These are phyloP conservation scores for Colletotrichum chrysophilum DNA, from an alignment of 2,329 filamentous ascomycete genomes.

Conservation along the genomic window DNA sequence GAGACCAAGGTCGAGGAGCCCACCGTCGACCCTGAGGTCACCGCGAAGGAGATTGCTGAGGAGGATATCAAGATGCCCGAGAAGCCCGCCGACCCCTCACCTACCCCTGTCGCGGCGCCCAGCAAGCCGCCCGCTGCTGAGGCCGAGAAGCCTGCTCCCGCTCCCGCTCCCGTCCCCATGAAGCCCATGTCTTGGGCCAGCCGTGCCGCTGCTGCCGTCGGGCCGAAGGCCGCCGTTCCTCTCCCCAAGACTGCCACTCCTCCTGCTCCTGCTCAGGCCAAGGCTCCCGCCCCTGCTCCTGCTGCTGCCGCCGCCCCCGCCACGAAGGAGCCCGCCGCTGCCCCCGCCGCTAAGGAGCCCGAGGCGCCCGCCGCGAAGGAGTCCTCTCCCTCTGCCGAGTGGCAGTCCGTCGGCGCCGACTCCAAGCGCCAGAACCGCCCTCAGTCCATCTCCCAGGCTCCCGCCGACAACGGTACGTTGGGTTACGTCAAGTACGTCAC, in stretches of 20 bases:
- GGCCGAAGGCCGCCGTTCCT: slow-evolving; percentile 56
- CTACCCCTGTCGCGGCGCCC: slow-evolving; percentile 55
- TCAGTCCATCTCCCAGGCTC: slow-evolving; percentile 65
- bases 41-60: slow-evolving; percentile 56
- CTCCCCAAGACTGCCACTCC: slow-evolving; percentile 63
- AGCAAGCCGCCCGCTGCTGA: slow-evolving; percentile 47
- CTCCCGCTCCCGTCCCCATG: slow-evolving; percentile 55
- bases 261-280: slow-evolving; percentile 55
- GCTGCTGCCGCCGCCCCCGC: slow-evolving; percentile 44
- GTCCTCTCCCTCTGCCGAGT: slow-evolving; percentile 62
- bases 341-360: slow-evolving; percentile 37
- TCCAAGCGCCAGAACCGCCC: slow-evolving; percentile 83
- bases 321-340: slow-evolving; percentile 38
- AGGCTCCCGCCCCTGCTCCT: slow-evolving; percentile 55
- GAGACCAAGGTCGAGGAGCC: slow-evolving; percentile 28
- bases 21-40: slow-evolving; percentile 53
- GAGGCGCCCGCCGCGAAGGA: slow-evolving; percentile 56
- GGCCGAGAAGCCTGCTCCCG: slow-evolving; percentile 43
- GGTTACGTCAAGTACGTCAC: slow-evolving; percentile 97
- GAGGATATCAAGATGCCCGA: slow-evolving; percentile 64
- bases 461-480: slow-evolving; percentile 74
- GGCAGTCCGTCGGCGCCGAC: slow-evolving; percentile 88
- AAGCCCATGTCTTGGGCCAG: slow-evolving; percentile 81
- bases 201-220: slow-evolving; percentile 63
- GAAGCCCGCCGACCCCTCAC: slow-evolving; percentile 68